Evolutionary conservation across 306 rosid genomes (phyloP).

Genomic region (Boehmeria nivea): DNA sequence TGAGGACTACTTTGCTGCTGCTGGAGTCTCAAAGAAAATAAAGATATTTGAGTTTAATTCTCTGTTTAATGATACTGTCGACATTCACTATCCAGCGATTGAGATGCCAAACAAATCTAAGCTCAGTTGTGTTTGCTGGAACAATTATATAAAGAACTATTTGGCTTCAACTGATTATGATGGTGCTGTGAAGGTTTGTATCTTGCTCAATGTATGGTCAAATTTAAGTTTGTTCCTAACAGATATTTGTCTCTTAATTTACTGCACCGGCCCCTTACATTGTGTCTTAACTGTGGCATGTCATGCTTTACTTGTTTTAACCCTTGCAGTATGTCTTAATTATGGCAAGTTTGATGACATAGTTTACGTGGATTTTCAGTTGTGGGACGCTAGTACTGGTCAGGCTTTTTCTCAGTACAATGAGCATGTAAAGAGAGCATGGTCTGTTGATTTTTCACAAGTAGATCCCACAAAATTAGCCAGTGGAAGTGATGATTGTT

Average conservation of each 20-base stretch:
- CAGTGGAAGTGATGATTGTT: slow-evolving; percentile 90
- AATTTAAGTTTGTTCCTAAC: no score
- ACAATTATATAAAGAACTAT: slow-evolving; percentile 84
- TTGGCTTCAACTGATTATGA: slow-evolving; percentile 89
- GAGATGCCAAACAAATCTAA: slow-evolving; percentile 82
- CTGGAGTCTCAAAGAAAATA: slow-evolving; percentile 90
- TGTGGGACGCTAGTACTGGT: slow-evolving; percentile 94
- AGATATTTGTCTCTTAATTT: background rate
- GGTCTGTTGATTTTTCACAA: slow-evolving; percentile 90
- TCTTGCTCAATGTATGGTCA: slow-evolving; percentile 13
- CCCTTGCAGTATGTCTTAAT: background rate
- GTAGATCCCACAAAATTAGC: slow-evolving; percentile 88
- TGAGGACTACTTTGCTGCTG: slow-evolving; percentile 86
- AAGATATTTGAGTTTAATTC: slow-evolving; percentile 75
- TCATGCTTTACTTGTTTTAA: background rate
- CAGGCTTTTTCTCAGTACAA: slow-evolving; percentile 64
- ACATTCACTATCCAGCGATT: slow-evolving; percentile 77
- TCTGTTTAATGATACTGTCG: slow-evolving; percentile 63
- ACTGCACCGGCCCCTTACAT: background rate
- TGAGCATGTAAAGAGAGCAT: slow-evolving; percentile 80
- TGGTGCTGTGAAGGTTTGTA: slow-evolving; percentile 78
- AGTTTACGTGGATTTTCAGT: slow-evolving; percentile 45
- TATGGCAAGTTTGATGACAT: slow-evolving; percentile 16
- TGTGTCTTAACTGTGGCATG: background rate
- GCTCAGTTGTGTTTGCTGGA: slow-evolving; percentile 94